Evolutionary conservation across 192 early-diverging fungal species (phyloP), one percentile per base, ranked within the genome.

Genomic region (Coemansia biformis): DNA sequence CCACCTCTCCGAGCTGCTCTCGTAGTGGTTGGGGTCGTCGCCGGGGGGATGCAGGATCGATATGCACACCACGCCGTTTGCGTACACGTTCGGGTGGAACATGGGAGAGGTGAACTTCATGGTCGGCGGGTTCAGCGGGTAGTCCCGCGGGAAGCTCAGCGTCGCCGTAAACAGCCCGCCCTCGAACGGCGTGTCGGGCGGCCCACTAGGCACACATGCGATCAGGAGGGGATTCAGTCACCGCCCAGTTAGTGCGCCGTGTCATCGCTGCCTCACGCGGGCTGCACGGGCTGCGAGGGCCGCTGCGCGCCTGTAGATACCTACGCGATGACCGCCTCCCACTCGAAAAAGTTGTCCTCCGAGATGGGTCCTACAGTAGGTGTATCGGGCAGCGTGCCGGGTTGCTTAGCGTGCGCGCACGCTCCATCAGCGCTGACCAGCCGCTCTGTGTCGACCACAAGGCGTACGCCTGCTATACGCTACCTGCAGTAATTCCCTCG

Each of bases 11-110:
- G 86, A 88, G 44, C 89, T 89, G 52, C 85, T 85, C 63, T 99
- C 96, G 61, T 99, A 99, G 81, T 89, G 88, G 75, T 95, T 89
- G 0, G 96, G 96, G 51, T 99, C 96, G 58, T 97, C 91, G 21
- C 96, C 96, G 1, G 96, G 96, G 22, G 96, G 81, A 67, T 99
- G 96, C 23, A 99, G 75, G 38, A 99, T 99, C 8, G 93, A 97
- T 42, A 99, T 99, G 66, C 96, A 99, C 10, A 99, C 96, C 3
- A 85, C 84, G 43, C 96, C 96, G 67, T 99, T 92, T 8, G 81
- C 51, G 54, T 99, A 99, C 22, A 99, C 90, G 65, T 94, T 94
- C 8, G 93, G 93, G 52, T 97, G 93, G 69, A 88, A 98, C 74
- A 98, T 86, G 10, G 86, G 86, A 52, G 89, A 88, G 1, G 91